Evolutionary conservation across 495 filamentous ascomycete species (phyloP).

Genomic region (Clohesyomyces aquaticus): DNA sequence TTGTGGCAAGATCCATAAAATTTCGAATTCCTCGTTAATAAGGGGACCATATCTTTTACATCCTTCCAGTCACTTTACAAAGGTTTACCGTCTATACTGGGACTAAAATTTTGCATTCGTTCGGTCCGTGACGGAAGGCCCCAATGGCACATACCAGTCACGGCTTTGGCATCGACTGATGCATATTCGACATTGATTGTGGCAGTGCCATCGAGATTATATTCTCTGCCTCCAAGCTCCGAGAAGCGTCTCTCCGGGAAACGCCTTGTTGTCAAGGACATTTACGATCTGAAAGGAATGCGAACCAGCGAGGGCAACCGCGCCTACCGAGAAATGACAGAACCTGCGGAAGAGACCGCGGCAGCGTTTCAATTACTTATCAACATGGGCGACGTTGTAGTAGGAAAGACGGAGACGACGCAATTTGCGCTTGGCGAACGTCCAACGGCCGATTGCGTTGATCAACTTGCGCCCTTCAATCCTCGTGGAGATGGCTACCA

Average conservation of each 20-base stretch:
- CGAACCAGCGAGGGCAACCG: background rate
- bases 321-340: background rate
- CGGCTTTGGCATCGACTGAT: background rate
- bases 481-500: constrained; percentile 28
- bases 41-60: background rate
- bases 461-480: constrained; percentile 10
- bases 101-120: constrained; percentile 6
- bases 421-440: background rate
- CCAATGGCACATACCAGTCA: constrained; percentile 6
- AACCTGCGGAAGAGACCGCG: background rate
- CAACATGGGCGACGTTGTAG: constrained; percentile 8
- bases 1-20: background rate
- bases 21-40: constrained; percentile 1
- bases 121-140: background rate
- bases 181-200: constrained; percentile 10
- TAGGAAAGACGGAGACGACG: constrained; percentile 20
- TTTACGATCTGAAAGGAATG: constrained; percentile 2
- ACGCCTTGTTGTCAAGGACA: constrained; percentile 10
- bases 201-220: constrained; percentile 7
- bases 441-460: constrained; percentile 2
- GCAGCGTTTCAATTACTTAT: constrained; percentile 1
- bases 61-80: background rate
- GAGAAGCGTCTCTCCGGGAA: constrained; percentile 9
- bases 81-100: constrained; percentile 3
- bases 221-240: background rate